Conservation (phyloP, 1,284 basidiomycete genomes). For the Marasmius sp. region DNA sequence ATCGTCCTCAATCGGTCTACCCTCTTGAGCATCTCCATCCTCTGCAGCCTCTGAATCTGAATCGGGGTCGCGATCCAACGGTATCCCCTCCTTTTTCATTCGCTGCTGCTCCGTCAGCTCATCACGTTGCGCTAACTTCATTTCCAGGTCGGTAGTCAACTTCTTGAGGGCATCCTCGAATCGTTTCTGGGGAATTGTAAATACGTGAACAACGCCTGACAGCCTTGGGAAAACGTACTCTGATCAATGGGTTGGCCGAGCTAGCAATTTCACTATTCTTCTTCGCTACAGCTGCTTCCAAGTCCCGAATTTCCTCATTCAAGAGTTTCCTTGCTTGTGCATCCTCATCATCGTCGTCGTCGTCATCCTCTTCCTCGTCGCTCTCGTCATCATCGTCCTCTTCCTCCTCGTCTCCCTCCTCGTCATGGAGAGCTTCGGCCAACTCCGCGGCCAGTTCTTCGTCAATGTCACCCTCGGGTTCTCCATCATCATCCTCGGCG, state of each 20-base stretch:
- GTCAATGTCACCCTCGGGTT: constrained; percentile 66
- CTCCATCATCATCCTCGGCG: constrained; percentile 58
- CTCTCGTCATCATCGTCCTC: constrained; percentile 72
- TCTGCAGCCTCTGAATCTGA: constrained; percentile 42
- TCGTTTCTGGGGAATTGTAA: constrained; percentile 64
- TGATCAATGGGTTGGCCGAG: constrained; percentile 87
- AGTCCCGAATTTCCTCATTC: constrained; percentile 86
- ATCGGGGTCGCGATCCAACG: constrained; percentile 43
- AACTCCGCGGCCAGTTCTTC: constrained; percentile 77
- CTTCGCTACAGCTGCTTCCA: constrained; percentile 86
- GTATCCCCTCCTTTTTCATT: constrained; percentile 61
- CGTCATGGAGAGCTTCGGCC: constrained; percentile 69
- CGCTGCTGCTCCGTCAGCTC: constrained; percentile 73
- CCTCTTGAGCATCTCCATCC: constrained; percentile 23
- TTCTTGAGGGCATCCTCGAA: constrained; percentile 93
- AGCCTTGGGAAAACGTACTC: constrained; percentile 43
- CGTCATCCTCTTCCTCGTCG: constrained; percentile 68
- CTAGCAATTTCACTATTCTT: constrained; percentile 86
- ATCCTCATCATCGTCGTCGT: constrained; percentile 69
- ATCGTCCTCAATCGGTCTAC: neutral
- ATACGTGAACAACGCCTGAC: neutral
- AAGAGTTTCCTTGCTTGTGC: constrained; percentile 78
- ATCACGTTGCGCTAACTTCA: constrained; percentile 80
- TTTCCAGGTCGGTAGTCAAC: constrained; percentile 81
- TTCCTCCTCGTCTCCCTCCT: constrained; percentile 62